Conservation (phyloP, 2,329 filamentous ascomycete species). For the Botryosphaeria dothidea region DNA sequence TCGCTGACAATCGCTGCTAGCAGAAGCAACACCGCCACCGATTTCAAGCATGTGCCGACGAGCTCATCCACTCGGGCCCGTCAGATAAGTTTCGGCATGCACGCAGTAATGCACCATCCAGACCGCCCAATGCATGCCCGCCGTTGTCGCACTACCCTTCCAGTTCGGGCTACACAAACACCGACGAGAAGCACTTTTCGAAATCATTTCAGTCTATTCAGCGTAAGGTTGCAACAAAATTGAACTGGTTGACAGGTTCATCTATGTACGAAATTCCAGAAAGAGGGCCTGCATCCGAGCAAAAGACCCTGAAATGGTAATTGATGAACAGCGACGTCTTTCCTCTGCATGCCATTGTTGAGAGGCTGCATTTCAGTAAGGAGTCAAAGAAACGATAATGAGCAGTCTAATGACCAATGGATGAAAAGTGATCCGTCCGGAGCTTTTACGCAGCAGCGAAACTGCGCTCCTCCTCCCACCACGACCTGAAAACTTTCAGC, state of each 20-base stretch:
- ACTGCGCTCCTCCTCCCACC: constrained; percentile 20
- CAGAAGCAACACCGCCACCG: constrained; percentile 7
- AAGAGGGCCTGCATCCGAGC: neutral
- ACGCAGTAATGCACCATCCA: neutral
- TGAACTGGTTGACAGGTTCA: too few species aligned
- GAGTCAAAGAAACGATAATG: neutral
- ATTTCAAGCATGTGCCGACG: neutral
- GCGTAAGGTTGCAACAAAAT: too few species aligned
- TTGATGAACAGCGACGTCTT: neutral
- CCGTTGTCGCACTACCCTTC: constrained; percentile 5
- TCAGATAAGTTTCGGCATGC: neutral
- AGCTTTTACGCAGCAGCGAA: neutral
- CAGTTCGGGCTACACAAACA: neutral
- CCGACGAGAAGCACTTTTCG: neutral
- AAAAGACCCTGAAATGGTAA: neutral
- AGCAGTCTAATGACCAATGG: neutral
- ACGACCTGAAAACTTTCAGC: constrained; percentile 19
- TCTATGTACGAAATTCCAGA: neutral
- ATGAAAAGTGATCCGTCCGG: neutral
- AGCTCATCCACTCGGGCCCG: neutral
- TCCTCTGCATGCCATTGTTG: neutral
- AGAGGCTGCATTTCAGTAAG: neutral
- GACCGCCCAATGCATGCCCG: neutral
- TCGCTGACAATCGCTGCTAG: neutral
- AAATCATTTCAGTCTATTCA: neutral